Base-by-base conservation (phyloP, 768 basidiomycete species). In the Mycena crocata region DNA sequence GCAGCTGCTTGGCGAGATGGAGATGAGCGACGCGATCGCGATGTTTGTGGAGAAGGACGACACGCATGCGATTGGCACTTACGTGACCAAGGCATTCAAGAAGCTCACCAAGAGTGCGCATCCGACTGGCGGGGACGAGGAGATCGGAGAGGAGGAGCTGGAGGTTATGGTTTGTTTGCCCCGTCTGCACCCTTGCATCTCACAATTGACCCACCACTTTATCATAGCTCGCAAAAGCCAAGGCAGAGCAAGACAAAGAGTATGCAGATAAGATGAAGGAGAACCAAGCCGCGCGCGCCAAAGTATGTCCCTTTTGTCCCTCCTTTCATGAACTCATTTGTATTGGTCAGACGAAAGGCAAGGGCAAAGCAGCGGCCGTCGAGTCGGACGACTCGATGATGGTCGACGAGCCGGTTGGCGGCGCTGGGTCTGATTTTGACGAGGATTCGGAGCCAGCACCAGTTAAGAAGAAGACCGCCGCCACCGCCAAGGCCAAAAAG, bases 21-120 rank as follows among this genome's bases (percentile, higher is more conserved):
- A 92, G 28, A 93, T 99, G 92, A 91, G 90, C 42, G 93, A 96
- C 75, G 98, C 98, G 8, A 96, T 99, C 57, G 91, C 94, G 82
- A 86, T 91, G 78, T 99, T 93, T 79, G 96, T 99, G 64, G 96
- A 98, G 78, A 99, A 99, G 84, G 97, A 98, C 74, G 96, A 98
- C 77, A 90, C 88, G 31, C 93, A 96, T 81, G 95, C 97, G 12
- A 97, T 99, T 34, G 30, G 19, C 70, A 94, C 93, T 46, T 93
- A 94, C 77, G 93, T 95, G 13, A 78, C 74, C 32, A 80, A 78
- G 42, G 83, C 87, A 4, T 74, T 95, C 68, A 88, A 87, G 69
- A 74, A 78, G 4, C 80, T 94, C 60, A 86, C 93, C 83, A 90
- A 87, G 64, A 88, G 85, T 30, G 90, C 94, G 13, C 85, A 87